Evolutionary conservation across 441 rosid species (phyloP).

Genomic region (Lepidium campestre): DNA sequence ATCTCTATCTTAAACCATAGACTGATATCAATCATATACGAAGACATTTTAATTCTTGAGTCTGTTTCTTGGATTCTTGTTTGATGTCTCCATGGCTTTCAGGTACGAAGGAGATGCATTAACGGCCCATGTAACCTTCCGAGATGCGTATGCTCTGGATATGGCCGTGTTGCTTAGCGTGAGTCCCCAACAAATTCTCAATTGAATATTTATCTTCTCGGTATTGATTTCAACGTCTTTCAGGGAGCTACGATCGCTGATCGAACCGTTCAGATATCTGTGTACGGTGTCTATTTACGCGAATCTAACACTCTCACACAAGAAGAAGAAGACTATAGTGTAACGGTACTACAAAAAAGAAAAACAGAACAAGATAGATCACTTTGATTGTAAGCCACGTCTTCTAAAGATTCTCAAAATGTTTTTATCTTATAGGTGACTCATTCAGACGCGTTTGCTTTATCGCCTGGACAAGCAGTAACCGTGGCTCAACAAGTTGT

Average conservation of each 20-base stretch:
- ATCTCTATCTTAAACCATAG: not conserved
- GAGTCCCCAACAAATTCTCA: constrained; percentile 24
- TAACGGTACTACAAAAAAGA: constrained; percentile 38
- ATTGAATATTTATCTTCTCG: not conserved
- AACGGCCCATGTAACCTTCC: constrained; percentile 76
- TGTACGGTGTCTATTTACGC: constrained; percentile 48
- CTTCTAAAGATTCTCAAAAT: not conserved
- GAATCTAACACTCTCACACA: constrained; percentile 42
- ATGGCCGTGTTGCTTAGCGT: constrained; percentile 84
- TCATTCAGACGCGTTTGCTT: constrained; percentile 36
- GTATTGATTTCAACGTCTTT: constrained; percentile 5
- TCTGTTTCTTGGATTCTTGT: not conserved
- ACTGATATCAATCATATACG: no score
- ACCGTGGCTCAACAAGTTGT: constrained; percentile 59
- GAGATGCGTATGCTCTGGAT: constrained; percentile 63
- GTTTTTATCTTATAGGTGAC: constrained; percentile 30
- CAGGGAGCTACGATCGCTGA: constrained; percentile 87
- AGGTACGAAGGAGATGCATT: constrained; percentile 53
- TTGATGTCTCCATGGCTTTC: constrained; percentile 8
- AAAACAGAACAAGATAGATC: not conserved
- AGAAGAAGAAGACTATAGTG: constrained; percentile 32
- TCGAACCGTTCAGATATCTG: constrained; percentile 56
- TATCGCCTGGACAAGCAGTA: constrained; percentile 62
- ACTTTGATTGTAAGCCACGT: not conserved
- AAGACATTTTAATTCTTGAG: not conserved